phyloP scores from a whole-genome alignment of 305 asterid species.

The Petunia hybrid region DNA sequence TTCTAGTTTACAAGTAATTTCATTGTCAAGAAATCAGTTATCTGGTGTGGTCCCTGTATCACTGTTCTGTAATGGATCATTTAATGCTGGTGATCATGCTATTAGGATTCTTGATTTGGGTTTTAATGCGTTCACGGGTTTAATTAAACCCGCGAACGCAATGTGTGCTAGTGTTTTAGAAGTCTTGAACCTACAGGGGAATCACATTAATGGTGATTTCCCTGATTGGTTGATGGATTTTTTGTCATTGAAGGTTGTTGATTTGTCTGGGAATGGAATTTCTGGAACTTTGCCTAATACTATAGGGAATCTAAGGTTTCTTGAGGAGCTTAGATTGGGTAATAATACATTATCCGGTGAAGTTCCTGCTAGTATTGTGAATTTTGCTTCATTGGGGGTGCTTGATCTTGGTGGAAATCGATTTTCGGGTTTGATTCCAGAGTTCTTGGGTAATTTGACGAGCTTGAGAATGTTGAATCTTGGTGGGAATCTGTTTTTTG shows the following conservation, averaged over 20 bases:
- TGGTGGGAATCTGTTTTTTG: conserved; percentile 61
- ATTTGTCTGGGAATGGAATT: conserved; percentile 67
- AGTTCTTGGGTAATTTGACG: conserved; percentile 55
- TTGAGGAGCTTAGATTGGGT: conserved; percentile 66
- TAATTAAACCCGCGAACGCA: conserved; percentile 44
- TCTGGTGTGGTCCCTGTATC: conserved; percentile 71
- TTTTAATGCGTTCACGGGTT: conserved; percentile 74
- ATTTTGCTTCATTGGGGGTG: conserved; percentile 51
- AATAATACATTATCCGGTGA: conserved; percentile 66
- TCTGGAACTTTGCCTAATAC: conserved; percentile 58
- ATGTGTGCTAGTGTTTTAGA: conserved; percentile 58
- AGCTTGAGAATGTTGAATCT: conserved; percentile 53
- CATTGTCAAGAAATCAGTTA: conserved; percentile 62
- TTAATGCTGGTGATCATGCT: conserved; percentile 53
- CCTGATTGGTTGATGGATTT: conserved; percentile 56
- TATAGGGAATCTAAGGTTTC: conserved; percentile 50
- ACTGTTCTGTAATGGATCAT: conserved; percentile 57
- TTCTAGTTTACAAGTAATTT: conserved; percentile 55
- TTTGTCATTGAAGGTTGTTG: conserved; percentile 55
- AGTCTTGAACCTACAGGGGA: conserved; percentile 72
- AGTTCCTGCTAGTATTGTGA: conserved; percentile 51
- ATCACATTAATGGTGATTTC: conserved; percentile 64
- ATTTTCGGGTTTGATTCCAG: conserved; percentile 60
- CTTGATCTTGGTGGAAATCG: conserved; percentile 66
- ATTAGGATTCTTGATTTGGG: conserved; percentile 64